Conservation (phyloP, 176 grass and related monocot genomes). For the Lolium multiflorum region DNA sequence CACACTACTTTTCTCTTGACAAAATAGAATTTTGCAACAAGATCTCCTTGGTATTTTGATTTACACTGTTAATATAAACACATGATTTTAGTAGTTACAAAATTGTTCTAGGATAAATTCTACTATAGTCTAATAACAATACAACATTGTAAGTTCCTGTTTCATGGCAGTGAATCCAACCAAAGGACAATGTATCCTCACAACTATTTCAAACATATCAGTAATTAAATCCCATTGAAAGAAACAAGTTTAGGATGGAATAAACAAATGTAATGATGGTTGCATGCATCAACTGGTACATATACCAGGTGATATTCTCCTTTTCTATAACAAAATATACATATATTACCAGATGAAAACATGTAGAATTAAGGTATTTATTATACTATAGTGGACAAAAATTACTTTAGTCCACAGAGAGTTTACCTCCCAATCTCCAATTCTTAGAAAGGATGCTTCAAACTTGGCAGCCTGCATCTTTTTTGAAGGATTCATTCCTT, state of each 20-base stretch:
- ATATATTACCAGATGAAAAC: background rate
- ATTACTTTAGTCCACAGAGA: background rate
- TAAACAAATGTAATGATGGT: background rate
- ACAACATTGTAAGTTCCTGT: background rate
- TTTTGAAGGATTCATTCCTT: background rate
- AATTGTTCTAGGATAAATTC: background rate
- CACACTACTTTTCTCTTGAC: constrained; percentile 52
- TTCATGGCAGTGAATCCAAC: background rate
- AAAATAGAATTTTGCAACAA: constrained; percentile 65
- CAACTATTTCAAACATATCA: background rate
- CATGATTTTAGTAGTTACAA: background rate
- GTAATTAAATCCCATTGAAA: background rate
- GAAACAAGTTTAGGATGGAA: background rate
- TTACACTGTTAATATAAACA: constrained; percentile 20
- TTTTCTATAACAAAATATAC: background rate
- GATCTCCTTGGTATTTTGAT: constrained; percentile 62
- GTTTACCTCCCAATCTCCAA: constrained; percentile 19
- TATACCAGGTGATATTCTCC: background rate
- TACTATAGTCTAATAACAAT: background rate
- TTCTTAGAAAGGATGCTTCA: constrained; percentile 5
- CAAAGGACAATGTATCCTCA: background rate
- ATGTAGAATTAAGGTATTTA: background rate
- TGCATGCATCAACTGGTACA: background rate
- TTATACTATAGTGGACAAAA: background rate
- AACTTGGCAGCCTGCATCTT: background rate